These are phyloP conservation scores for Abelmoschus esculentus DNA, from an alignment of 345 rosid genomes.

Conservation along the genomic window DNA sequence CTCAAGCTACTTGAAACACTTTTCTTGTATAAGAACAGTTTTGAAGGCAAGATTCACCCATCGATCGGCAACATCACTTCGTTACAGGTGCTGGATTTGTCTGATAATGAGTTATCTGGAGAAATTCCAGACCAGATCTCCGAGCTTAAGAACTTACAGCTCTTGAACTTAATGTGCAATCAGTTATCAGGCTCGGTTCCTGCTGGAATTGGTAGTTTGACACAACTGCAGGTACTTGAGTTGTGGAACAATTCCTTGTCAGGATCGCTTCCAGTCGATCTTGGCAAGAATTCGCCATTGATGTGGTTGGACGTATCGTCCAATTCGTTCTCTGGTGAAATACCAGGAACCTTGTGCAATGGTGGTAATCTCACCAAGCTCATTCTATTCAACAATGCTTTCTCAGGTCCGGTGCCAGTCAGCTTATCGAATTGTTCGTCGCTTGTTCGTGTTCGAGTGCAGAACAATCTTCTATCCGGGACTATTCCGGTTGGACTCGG, in stretches of 20 bases:
- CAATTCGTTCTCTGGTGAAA: conserved; percentile 62
- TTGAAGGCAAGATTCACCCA: conserved; percentile 58
- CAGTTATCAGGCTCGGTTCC: conserved; percentile 65
- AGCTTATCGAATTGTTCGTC: conserved; percentile 51
- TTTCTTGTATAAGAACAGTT: conserved; percentile 59
- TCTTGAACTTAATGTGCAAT: conserved; percentile 83
- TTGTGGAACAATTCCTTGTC: conserved; percentile 87
- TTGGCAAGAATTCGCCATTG: conserved; percentile 71
- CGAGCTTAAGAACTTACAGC: conserved; percentile 58
- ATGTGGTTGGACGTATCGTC: conserved; percentile 83
- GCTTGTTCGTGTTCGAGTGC: conserved; percentile 78
- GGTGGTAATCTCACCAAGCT: conserved; percentile 77
- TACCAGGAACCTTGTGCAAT: conserved; percentile 63
- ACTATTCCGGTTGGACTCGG: conserved; percentile 76
- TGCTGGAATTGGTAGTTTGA: conserved; percentile 36
- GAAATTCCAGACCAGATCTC: conserved; percentile 54
- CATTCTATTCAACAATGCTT: conserved; percentile 75
- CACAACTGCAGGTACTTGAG: conserved; percentile 53
- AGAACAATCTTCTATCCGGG: conserved; percentile 13
- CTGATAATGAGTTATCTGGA: conserved; percentile 60
- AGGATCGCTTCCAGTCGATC: conserved; percentile 61
- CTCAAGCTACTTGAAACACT: conserved; percentile 51
- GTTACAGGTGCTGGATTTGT: conserved; percentile 66
- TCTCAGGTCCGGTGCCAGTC: conserved; percentile 62
- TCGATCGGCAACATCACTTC: conserved; percentile 56